Conservation (phyloP, 2,329 filamentous ascomycete genomes). For the Fusarium sterilihyphosum region DNA sequence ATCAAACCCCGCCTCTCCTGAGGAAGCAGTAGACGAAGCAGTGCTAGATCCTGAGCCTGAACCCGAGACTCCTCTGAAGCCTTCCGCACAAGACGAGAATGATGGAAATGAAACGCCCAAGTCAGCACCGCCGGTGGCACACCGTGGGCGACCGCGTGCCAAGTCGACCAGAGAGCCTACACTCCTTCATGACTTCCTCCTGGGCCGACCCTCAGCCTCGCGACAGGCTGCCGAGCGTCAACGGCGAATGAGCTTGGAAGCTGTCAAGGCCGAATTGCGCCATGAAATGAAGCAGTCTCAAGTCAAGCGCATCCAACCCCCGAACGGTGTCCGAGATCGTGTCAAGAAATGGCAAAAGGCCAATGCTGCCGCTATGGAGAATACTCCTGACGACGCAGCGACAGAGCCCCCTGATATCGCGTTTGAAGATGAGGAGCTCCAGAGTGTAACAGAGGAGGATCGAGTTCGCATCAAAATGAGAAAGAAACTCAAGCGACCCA, state of each 20-base stretch:
- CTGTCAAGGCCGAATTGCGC: constrained; percentile 63
- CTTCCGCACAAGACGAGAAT: constrained; percentile 20
- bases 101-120: constrained; percentile 50
- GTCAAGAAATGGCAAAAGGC: constrained; percentile 87
- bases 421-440: constrained; percentile 64
- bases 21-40: constrained; percentile 40
- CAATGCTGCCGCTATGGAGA: constrained; percentile 72
- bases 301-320: constrained; percentile 69
- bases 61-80: constrained; percentile 35
- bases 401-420: constrained; percentile 71
- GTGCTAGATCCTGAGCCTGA: constrained; percentile 24
- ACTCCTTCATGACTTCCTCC: constrained; percentile 66
- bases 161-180: constrained; percentile 56
- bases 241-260: constrained; percentile 67
- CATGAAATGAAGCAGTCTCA: constrained; percentile 67
- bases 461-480: constrained; percentile 66
- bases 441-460: constrained; percentile 70
- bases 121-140: constrained; percentile 55
- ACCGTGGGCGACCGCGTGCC: constrained; percentile 47
- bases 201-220: constrained; percentile 66
- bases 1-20: constrained; percentile 38
- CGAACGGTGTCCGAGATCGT: constrained; percentile 77
- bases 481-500: constrained; percentile 54
- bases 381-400: constrained; percentile 60
- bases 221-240: constrained; percentile 62